Base-by-base conservation (phyloP, 2,329 filamentous ascomycete genomes). In the Calonectria ilicicola region DNA sequence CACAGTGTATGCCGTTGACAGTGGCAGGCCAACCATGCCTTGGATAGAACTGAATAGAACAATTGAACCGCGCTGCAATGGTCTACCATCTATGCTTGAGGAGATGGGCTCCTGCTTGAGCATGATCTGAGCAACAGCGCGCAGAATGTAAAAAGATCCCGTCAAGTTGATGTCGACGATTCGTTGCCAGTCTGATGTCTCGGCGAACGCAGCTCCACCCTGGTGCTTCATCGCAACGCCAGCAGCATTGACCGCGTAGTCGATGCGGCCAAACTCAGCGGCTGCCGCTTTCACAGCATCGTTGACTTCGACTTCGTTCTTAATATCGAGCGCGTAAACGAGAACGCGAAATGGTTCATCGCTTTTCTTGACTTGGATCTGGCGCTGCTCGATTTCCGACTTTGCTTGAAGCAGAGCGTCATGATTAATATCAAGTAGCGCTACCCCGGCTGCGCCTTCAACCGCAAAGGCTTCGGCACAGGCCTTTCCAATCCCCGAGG, bases 151-250 rank as follows among this genome's bases (percentile, higher is more conserved):
- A 70, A 87, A 86, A 2, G 83, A 83, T 0, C 85, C 86, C 3
- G 81, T 84, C 1, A 88, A 73, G 58, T 88, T 87, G 65, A 87
- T 79, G 62, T 85, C 82, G 7, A 87, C 63, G 2, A 86, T 81
- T 0, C 82, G 80, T 2, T 85, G 78, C 84, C 84, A 87, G 60
- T 86, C 84, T 0, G 75, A 70, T 0, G 82, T 84, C 19, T 80
- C 75, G 0, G 81, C 81, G 60, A 82, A 83, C 0, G 84, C 82
- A 1, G 81, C 82, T 8, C 84, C 84, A 2, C 82, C 83, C 29
- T 80, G 74, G 47, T 84, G 83, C 67, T 84, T 84, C 65, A 83
- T 79, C 0, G 81, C 81, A 8, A 86, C 81, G 12, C 85, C 85
- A 1, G 85, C 85, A 0, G 82, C 81, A 65, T 86, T 86, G 65